A percentile compares a stretch with the other conserved stretches of the same genome.
Conservation (phyloP, 202 grass and related monocot genomes). For the Setaria italica region DNA sequence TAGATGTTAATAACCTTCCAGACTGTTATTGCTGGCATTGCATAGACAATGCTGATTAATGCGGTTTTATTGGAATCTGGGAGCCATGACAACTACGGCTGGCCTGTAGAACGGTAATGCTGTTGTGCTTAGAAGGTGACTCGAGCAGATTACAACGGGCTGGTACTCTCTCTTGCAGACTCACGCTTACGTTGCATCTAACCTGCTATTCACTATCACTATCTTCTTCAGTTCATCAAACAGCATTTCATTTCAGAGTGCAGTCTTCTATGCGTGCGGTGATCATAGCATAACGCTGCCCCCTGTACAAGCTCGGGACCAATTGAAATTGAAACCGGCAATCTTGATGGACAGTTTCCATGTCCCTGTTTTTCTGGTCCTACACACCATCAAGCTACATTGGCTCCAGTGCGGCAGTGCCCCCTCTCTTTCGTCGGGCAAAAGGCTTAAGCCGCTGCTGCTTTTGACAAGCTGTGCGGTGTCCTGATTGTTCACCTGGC, state of each 20-base stretch:
- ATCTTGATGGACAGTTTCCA: background rate
- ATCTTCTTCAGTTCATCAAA: constrained; percentile 21
- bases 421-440: background rate
- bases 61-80: background rate
- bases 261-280: background rate
- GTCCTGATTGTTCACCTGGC: constrained; percentile 30
- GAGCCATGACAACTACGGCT: background rate
- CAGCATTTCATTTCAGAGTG: constrained; percentile 9
- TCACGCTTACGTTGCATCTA: background rate
- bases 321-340: background rate
- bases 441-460: background rate
- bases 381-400: background rate
- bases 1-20: background rate
- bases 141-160: background rate
- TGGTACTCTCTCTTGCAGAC: constrained; percentile 4
- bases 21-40: background rate
- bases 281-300: too few relatives aligned
- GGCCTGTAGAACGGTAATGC: background rate
- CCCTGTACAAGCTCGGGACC: too few relatives aligned
- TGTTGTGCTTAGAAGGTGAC: background rate
- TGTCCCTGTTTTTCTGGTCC: background rate
- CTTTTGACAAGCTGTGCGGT: background rate
- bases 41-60: background rate
- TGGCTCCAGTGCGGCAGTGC: background rate
- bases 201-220: background rate